Evolutionary conservation across 257 asterid species (phyloP), one percentile per base, ranked within the genome.

Genomic region (Ajuga chamaepitys): DNA sequence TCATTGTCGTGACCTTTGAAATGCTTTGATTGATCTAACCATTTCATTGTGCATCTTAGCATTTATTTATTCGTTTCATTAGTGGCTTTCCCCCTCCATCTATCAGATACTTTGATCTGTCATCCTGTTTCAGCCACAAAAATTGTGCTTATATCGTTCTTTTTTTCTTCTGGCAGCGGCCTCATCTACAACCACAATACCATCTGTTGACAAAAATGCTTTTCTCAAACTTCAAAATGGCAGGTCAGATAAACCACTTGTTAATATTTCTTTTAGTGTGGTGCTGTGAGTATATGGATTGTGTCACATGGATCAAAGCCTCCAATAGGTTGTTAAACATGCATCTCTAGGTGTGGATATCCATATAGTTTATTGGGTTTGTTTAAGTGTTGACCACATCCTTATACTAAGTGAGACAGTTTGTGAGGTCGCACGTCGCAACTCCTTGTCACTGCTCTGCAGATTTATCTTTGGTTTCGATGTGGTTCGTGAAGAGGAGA

Each of bases 201-300:
- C 86, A 60, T 73, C 82, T 56, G 77, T 82, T 16, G 95, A 86
- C 68, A 82, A 79, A 80, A 58, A 58, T 67, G 83, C 88, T 82
- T 88, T 94, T 74, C 96, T 86, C 75, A 94, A 86, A 82, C 99
- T 94, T 79, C 99, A 94, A 84, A 94, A 94, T 77, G 97, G 97
- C 77, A 94, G 99, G 99, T 94, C 25, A 58, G 24, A 13, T 9
- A 20, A 32, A 35, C 61, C n/a, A n/a, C 22, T 52, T 67, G 22
- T 25, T 57, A 48, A 12, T 34, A 34, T 18, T 62, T 25, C 4
- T 64, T 9, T 22, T 17, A 46, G 17, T 63, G 46, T 62, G 60
- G 44, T 30, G 40, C 21, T 20, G 48, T 13, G 17, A 21, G 10
- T 51, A 24, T 51, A 7, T 30, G 4, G 37, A 30, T 30, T 30